Conservation (phyloP, 129 eudicot genomes). For the Arctium lappa region DNA sequence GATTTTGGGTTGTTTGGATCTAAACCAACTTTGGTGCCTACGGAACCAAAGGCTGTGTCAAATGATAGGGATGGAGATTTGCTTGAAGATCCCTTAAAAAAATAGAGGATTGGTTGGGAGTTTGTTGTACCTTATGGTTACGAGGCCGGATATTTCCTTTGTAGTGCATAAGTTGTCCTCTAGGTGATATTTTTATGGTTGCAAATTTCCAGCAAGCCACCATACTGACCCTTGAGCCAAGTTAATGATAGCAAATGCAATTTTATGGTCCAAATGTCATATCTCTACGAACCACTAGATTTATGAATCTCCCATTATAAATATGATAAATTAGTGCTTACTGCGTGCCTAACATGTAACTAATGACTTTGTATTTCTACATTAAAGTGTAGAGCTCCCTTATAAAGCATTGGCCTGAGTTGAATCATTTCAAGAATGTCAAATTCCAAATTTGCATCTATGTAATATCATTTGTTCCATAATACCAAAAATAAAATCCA, state of each 20-base stretch:
- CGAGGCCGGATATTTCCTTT: too few relatives aligned
- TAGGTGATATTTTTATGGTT: not conserved
- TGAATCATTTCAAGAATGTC: not conserved
- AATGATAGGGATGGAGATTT: too few relatives aligned
- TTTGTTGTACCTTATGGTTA: too few relatives aligned
- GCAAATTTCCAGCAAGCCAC: not conserved
- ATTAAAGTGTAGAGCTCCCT: not conserved
- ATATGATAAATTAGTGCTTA: not conserved
- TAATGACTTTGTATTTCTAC: not conserved
- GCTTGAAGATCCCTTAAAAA: too few relatives aligned
- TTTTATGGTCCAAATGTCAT: not conserved
- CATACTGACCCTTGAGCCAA: not conserved
- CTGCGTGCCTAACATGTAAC: not conserved
- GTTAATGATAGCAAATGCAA: not conserved
- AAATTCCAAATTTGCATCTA: not conserved
- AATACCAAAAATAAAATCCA: not conserved
- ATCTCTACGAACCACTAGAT: not conserved
- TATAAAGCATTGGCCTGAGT: not conserved
- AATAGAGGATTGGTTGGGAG: too few relatives aligned
- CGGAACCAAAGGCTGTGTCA: too few relatives aligned
- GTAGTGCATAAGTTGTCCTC: not conserved
- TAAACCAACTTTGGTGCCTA: too few relatives aligned
- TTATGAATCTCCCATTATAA: not conserved
- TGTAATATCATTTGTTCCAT: not conserved
- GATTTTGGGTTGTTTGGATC: too few relatives aligned